Base-by-base conservation (phyloP, 2,329 filamentous ascomycete genomes). In the Paraconiothyrium brasiliense region DNA sequence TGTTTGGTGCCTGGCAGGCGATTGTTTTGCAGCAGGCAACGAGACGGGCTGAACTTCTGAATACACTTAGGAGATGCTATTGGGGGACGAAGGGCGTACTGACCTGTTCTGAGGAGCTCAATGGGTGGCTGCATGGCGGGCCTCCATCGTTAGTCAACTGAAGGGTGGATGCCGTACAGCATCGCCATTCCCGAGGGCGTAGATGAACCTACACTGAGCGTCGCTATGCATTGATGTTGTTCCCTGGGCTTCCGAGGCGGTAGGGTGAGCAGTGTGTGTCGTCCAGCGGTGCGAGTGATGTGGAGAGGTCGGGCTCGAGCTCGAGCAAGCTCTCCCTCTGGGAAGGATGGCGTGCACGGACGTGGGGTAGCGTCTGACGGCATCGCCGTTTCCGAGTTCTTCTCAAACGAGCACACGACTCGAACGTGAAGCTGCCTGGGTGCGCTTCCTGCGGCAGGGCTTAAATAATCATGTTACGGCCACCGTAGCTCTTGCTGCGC, bases 181-280 rank as follows among this genome's bases (percentile, higher is more conserved):
- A 62, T 63, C 64, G 71, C 71, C 67, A 70, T 73, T 37, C 67
- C 71, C 63, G 67, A 65, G 71, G 68, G 71, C 65, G 67, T 65
- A 67, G 67, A 65, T 54, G 62, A 37, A 75, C 69, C 69, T 74
- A 73, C 72, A 70, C 69, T 70, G 68, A 67, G 69, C 69, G 48
- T 52, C 46, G 51, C 54, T 22, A 43, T 44, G 20, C 51, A 62
- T 46, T 32, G 30, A 35, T 30, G 37, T 27, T 48, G 39, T 39
- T n/a, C 35, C 54, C n/a, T n/a, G 37, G 16, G 22, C 16, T 48
- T 49, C 11, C 32, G 34, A 13, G 20, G 48, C 2, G 11, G 11
- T 8, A 5, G 6, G 30, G 41, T 1, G 39, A 22, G 27, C 20
- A 20, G 34, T 14, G n/a, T 20, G 41, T 34, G 24, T 24, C 20